These are phyloP conservation scores for Diaporthe australafricana DNA, from an alignment of 2,329 filamentous ascomycete species.

Conservation along the genomic window DNA sequence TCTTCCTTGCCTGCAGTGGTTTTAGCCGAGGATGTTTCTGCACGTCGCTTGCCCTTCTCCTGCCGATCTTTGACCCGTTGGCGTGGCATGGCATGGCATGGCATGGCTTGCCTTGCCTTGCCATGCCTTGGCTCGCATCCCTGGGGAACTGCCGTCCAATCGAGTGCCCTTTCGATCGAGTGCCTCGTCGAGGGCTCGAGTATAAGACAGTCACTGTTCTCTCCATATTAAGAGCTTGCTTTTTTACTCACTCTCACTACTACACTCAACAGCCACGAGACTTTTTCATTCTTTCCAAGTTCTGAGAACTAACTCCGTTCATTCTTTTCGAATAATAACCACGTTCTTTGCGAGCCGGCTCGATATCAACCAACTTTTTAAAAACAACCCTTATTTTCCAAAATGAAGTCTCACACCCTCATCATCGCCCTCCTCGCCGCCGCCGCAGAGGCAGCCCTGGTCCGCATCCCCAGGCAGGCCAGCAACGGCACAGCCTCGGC, in stretches of 20 bases:
- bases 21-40: conserved; percentile 21
- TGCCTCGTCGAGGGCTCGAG: not conserved
- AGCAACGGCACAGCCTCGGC: conserved; percentile 18
- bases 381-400: not conserved
- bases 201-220: not conserved
- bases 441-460: conserved; percentile 22
- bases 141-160: not conserved
- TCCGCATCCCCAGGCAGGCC: conserved; percentile 21
- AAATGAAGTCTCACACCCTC: conserved; percentile 24
- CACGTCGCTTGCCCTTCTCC: conserved; percentile 18
- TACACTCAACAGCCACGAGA: not conserved
- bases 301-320: conserved; percentile 28
- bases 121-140: not conserved
- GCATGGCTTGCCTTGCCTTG: too few relatives aligned
- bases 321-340: not conserved
- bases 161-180: not conserved
- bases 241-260: not conserved
- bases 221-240: not conserved
- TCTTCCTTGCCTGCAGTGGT: not conserved
- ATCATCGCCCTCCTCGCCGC: conserved; percentile 31
- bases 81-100: not conserved
- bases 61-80: conserved; percentile 27
- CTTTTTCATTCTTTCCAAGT: conserved; percentile 8
- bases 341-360: conserved; percentile 26
- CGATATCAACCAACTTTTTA: not conserved